Evolutionary conservation across 495 filamentous ascomycete species (phyloP), one percentile per base, ranked within the genome.

Genomic region (Bacidia rubella): DNA sequence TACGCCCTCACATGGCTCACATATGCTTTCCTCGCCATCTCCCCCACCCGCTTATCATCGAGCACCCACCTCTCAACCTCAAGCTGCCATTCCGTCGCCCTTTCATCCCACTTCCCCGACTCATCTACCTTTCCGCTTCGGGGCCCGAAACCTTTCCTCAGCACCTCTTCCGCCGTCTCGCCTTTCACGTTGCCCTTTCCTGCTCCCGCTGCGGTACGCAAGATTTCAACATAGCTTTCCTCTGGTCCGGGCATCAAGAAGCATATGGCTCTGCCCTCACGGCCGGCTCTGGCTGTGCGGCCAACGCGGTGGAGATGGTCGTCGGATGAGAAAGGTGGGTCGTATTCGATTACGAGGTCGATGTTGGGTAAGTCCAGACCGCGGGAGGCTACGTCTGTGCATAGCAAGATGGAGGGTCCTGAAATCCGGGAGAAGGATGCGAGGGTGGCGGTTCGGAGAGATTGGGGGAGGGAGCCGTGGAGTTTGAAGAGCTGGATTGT

Each of bases 271-370:
- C 86, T 81, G n/a, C 92, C 92, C 41, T 87, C 75, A 2, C 85
- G 85, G 19, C 92, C 92, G 0, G 93, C 84, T 70, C 92, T 84
- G 7, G 92, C 92, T 17, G 92, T 98, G 62, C 92, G 86, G 40
- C 92, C 92, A 54, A 97, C 85, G 42, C 92, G 84, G 62, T 98
- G 92, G 2, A 95, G 71, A 64, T 98, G 92, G 57, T 98, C 92
- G 48, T 89, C 82, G 2, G 83, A 76, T 59, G 82, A 85, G 69
- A 95, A 96, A 3, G 92, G 83, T 0, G 92, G 89, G 62, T 96
- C 92, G 64, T 92, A 96, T 63, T 98, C 90, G 53, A 97, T 76
- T 26, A 96, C 85, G 17, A 94, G 74, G 60, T 98, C 92, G 38
- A 97, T 84, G 42, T 94, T 90, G 1, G 90, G 89, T 2, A 98